Evolutionary conservation across 306 rosid species (phyloP).

Genomic region (Lathyrus tuberosus): DNA sequence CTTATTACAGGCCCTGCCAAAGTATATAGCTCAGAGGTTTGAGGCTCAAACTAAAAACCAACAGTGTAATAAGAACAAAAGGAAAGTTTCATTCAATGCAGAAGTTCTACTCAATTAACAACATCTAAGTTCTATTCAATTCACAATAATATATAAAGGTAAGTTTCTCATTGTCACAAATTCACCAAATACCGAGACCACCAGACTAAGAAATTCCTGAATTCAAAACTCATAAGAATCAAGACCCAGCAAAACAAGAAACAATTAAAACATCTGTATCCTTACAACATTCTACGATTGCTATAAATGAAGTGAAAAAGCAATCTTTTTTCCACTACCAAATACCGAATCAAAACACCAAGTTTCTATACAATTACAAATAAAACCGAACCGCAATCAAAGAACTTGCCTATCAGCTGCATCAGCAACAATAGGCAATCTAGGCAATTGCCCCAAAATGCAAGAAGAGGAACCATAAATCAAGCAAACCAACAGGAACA

Average conservation of each 20-base stretch:
- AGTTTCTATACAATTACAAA: slow-evolving; percentile 43
- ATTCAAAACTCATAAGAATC: slow-evolving; percentile 30
- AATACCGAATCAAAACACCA: slow-evolving; percentile 14
- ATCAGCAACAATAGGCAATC: slow-evolving; percentile 95
- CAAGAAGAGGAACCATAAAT: slow-evolving; percentile 90
- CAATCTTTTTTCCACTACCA: slow-evolving; percentile 18
- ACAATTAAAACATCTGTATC: slow-evolving; percentile 14
- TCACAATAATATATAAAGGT: slow-evolving; percentile 1
- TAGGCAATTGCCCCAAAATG: slow-evolving; percentile 79
- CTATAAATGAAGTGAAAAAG: slow-evolving; percentile 27
- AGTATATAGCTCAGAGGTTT: too few species aligned
- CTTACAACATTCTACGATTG: slow-evolving; percentile 33
- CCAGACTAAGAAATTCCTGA: slow-evolving; percentile 24
- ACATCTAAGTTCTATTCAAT: background rate
- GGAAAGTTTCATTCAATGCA: too few species aligned
- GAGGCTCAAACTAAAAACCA: slow-evolving; percentile 24
- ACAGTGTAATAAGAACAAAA: slow-evolving; percentile 1
- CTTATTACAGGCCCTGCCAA: too few species aligned
- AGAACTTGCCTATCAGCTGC: slow-evolving; percentile 98
- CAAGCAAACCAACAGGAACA: slow-evolving; percentile 81
- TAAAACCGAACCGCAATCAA: slow-evolving; percentile 25
- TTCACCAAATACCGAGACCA: slow-evolving; percentile 24
- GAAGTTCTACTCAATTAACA: background rate
- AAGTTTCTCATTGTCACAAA: slow-evolving; percentile 20
- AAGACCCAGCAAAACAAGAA: slow-evolving; percentile 30